phyloP scores from a whole-genome alignment of 331 rosid species.

The Rosa hybrid region DNA sequence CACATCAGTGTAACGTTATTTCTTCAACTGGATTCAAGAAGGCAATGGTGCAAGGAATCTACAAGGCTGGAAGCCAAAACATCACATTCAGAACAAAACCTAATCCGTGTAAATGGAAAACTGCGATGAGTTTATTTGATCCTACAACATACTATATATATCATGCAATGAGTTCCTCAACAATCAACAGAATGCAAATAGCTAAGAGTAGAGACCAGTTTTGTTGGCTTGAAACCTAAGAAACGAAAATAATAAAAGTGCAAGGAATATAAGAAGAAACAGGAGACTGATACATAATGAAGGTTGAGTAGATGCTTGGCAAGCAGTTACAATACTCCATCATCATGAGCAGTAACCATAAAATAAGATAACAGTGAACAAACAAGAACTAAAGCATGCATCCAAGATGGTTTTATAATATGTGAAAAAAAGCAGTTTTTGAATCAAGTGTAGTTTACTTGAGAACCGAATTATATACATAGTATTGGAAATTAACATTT shows the following conservation, averaged over 20 bases:
- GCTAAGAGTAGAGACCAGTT: no score
- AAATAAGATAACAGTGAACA: slow-evolving; percentile 1
- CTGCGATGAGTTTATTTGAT: background rate
- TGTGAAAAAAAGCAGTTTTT: background rate
- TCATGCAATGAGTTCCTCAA: background rate
- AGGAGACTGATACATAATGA: background rate
- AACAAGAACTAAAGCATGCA: background rate
- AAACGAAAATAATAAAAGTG: background rate
- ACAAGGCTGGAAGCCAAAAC: background rate
- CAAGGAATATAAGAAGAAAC: background rate
- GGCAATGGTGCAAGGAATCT: slow-evolving; percentile 2
- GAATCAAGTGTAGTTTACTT: slow-evolving; percentile 5
- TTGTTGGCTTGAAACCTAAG: background rate
- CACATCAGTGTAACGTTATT: background rate
- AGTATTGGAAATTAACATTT: slow-evolving; percentile 5
- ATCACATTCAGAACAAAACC: background rate
- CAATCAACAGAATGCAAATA: background rate
- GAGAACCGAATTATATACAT: slow-evolving; percentile 23
- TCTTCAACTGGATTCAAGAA: slow-evolving; percentile 4
- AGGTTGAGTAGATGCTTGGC: background rate
- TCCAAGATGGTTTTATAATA: slow-evolving; percentile 26
- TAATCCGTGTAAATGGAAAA: background rate
- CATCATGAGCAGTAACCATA: background rate
- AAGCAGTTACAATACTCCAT: background rate
- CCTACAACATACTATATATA: background rate